Percentiles rank a stretch among this genome's conserved stretches.
phyloP scores from a whole-genome alignment of 352 stramenopile species.

The Phytopythium boreale region DNA sequence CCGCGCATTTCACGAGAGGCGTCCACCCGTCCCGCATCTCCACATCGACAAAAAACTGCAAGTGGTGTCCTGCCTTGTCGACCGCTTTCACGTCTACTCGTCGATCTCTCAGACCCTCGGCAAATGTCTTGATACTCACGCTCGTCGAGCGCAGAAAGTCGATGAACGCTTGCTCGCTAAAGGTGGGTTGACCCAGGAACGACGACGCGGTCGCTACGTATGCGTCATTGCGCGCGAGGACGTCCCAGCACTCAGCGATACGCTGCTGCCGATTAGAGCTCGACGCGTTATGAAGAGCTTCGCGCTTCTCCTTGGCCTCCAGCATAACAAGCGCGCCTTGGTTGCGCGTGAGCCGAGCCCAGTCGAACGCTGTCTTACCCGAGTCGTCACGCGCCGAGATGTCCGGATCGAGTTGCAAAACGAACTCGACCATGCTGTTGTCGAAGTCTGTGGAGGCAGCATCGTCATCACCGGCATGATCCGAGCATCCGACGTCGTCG shows the following conservation, averaged over 20 bases:
- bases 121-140: conserved; percentile 22
- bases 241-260: conserved; percentile 29
- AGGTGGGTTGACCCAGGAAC: conserved; percentile 33
- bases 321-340: conserved; percentile 26
- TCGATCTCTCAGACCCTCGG: conserved; percentile 14
- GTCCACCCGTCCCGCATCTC: conserved; percentile 72
- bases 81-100: conserved; percentile 7
- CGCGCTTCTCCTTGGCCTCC: conserved; percentile 27
- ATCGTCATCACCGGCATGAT: not conserved
- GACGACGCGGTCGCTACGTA: conserved; percentile 23
- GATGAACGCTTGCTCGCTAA: conserved; percentile 36
- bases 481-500: not conserved
- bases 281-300: conserved; percentile 32
- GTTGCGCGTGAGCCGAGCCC: conserved; percentile 56
- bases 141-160: conserved; percentile 24
- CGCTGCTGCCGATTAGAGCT: conserved; percentile 29
- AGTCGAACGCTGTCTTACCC: conserved; percentile 66
- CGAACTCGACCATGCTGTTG: conserved; percentile 40
- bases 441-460: conserved; percentile 22
- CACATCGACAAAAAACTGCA: conserved; percentile 39
- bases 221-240: conserved; percentile 35
- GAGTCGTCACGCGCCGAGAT: conserved; percentile 34
- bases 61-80: conserved; percentile 1
- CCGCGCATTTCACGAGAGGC: conserved; percentile 58
- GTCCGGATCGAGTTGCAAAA: conserved; percentile 42